These are phyloP conservation scores for Calamus simplicifolius DNA, from an alignment of 176 grass and related monocot species.

Conservation along the genomic window DNA sequence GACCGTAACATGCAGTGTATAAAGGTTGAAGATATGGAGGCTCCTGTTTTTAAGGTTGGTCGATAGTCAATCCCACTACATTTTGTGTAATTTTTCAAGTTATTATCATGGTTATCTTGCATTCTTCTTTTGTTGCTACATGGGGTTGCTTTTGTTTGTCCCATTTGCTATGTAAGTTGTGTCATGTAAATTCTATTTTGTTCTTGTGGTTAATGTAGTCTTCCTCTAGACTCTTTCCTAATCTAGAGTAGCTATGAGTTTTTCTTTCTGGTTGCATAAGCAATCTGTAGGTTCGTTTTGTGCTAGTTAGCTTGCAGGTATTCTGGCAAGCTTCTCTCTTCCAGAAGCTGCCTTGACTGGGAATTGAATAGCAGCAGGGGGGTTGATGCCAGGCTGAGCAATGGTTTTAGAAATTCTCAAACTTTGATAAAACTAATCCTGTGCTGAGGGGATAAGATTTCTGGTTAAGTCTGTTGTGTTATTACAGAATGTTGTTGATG, in stretches of 20 bases:
- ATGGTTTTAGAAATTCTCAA: too few relatives aligned
- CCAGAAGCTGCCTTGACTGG: constrained; percentile 1
- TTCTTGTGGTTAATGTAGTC: background rate
- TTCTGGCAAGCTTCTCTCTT: constrained; percentile 5
- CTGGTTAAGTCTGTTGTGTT: too few relatives aligned
- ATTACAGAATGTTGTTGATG: too few relatives aligned
- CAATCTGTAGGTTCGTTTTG: background rate
- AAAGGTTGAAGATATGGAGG: constrained; percentile 82
- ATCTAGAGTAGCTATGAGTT: background rate
- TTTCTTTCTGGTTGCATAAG: background rate
- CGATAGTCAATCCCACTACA: background rate
- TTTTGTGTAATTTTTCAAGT: background rate
- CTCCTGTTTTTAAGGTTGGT: constrained; percentile 90
- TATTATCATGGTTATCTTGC: background rate
- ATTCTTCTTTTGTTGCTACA: background rate
- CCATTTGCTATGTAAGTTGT: too few relatives aligned
- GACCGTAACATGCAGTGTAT: constrained; percentile 77
- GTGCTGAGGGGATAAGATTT: too few relatives aligned
- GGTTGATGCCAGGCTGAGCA: background rate
- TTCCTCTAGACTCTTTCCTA: background rate
- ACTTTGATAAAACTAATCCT: too few relatives aligned
- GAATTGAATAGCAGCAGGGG: constrained; percentile 2
- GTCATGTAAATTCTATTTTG: background rate
- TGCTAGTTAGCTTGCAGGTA: constrained; percentile 1
- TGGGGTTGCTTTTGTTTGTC: too few relatives aligned